Evolutionary conservation across 208 protist genomes (phyloP).

Genomic region (Leptomonas pyrrhocoris): DNA sequence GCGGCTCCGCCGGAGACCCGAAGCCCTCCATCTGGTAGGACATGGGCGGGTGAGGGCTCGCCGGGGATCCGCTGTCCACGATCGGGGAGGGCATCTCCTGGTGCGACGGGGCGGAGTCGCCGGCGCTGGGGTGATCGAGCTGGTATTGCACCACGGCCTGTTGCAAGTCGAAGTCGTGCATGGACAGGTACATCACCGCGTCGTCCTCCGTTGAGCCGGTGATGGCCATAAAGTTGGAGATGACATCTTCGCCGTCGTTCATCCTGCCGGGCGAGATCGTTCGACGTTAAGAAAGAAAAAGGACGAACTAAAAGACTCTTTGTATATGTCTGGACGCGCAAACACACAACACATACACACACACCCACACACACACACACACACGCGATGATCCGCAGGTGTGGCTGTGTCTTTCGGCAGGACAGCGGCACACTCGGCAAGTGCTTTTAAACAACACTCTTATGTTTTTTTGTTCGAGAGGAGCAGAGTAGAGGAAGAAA

Average conservation of each 20-base stretch:
- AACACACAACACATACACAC: no score
- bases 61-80: conserved; percentile 29
- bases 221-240: conserved; percentile 78
- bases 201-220: conserved; percentile 54
- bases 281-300: neutral
- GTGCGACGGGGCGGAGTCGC: neutral
- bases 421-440: neutral
- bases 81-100: conserved; percentile 19
- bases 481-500: no score
- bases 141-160: conserved; percentile 48
- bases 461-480: no score
- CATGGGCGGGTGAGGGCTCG: conserved; percentile 28
- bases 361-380: no score
- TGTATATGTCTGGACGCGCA: no score
- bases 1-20: conserved; percentile 7
- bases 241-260: conserved; percentile 49
- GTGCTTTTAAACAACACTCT: no score
- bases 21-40: conserved; percentile 21
- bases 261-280: conserved; percentile 15
- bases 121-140: conserved; percentile 5
- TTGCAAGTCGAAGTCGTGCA: conserved; percentile 61
- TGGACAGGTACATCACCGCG: conserved; percentile 62
- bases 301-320: no score
- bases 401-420: neutral
- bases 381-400: neutral